Evolutionary conservation across 75 land plant genomes (phyloP).

Genomic region (Sequoia sempervirens): DNA sequence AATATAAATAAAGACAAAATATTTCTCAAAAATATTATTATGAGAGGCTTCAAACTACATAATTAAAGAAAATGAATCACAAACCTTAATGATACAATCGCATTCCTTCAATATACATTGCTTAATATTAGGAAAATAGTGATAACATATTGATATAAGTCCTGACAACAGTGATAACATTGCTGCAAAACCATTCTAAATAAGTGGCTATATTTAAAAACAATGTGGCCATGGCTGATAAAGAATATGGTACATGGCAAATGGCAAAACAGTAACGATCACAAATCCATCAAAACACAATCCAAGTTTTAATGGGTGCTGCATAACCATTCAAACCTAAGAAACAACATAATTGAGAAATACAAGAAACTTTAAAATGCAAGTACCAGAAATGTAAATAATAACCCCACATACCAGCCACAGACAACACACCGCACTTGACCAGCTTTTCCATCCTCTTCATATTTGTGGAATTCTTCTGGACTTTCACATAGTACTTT

Average conservation of each 20-base stretch:
- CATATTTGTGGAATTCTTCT: slow-evolving; percentile 35
- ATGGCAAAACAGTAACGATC: background rate
- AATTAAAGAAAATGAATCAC: background rate
- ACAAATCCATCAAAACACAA: background rate
- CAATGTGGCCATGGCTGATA: background rate
- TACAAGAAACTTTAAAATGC: background rate
- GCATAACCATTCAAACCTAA: background rate
- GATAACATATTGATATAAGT: too few species aligned
- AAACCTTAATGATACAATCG: background rate
- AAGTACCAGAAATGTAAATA: background rate
- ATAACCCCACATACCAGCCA: slow-evolving; percentile 12
- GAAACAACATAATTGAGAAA: background rate
- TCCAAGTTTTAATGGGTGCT: background rate
- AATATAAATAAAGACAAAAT: background rate
- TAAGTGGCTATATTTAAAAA: background rate
- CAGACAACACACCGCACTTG: slow-evolving; percentile 57
- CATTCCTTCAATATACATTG: background rate
- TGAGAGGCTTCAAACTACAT: background rate
- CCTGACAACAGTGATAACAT: background rate
- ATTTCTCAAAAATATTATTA: background rate
- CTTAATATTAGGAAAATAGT: background rate
- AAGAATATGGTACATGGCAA: background rate
- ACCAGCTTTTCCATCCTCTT: slow-evolving; percentile 59
- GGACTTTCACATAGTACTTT: slow-evolving; percentile 50
- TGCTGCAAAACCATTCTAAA: background rate